phyloP scores from a whole-genome alignment of 108 stramenopile genomes.

The Skeletonema menzelii region DNA sequence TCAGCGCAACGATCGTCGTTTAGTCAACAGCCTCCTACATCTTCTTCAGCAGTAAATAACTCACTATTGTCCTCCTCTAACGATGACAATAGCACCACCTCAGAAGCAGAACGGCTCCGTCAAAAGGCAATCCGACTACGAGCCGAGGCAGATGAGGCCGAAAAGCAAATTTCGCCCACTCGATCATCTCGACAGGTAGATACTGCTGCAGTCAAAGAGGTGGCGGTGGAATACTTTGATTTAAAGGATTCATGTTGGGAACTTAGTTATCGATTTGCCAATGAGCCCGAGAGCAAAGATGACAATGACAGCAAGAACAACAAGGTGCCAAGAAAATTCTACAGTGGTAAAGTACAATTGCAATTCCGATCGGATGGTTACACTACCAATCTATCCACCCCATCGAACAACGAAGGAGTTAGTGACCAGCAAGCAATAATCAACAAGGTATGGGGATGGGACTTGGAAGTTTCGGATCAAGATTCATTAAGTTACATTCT shows the following conservation, averaged over 20 bases:
- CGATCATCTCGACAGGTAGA: neutral
- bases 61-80: neutral
- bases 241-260: slow-evolving; percentile 38
- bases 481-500: slow-evolving; percentile 55
- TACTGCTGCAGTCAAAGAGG: neutral
- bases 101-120: neutral
- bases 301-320: slow-evolving; percentile 12
- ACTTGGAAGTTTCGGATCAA: slow-evolving; percentile 52
- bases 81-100: neutral
- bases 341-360: slow-evolving; percentile 57
- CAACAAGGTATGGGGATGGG: slow-evolving; percentile 72
- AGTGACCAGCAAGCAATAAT: slow-evolving; percentile 7
- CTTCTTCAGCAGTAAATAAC: neutral
- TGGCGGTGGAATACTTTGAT: slow-evolving; percentile 5
- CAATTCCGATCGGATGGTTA: slow-evolving; percentile 56
- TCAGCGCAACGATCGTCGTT: too few species aligned
- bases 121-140: slow-evolving; percentile 2
- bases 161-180: neutral
- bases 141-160: slow-evolving; percentile 11
- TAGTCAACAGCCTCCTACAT: too few species aligned
- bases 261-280: slow-evolving; percentile 56
- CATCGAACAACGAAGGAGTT: neutral
- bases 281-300: slow-evolving; percentile 39
- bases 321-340: slow-evolving; percentile 22
- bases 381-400: slow-evolving; percentile 24